Conservation (phyloP, 78 protist species). For the Cavenderia fasciculata region DNA sequence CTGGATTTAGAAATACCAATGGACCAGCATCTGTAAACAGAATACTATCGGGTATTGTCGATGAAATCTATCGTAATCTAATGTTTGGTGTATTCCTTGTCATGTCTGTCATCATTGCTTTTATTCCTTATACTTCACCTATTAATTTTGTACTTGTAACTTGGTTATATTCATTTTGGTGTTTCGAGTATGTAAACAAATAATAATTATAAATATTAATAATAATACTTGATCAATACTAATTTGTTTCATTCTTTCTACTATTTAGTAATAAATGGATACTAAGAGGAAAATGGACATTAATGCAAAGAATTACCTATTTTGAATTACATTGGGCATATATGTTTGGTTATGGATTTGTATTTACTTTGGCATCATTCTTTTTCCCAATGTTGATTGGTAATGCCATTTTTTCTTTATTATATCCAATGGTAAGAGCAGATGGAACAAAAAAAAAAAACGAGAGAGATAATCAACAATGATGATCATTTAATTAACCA, state of each 20-base stretch:
- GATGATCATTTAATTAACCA: background rate
- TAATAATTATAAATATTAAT: background rate
- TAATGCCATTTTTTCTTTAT: conserved; percentile 60
- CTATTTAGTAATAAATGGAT: conserved; percentile 69
- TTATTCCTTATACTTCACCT: conserved; percentile 42
- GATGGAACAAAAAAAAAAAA: too few species aligned
- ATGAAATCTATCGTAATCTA: conserved; percentile 62
- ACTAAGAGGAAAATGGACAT: conserved; percentile 63
- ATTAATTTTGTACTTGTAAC: conserved; percentile 42
- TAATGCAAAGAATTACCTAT: conserved; percentile 60
- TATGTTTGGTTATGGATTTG: conserved; percentile 75
- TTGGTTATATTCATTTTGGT: conserved; percentile 68
- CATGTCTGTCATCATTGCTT: conserved; percentile 46
- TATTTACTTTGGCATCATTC: conserved; percentile 61
- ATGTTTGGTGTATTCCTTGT: conserved; percentile 44
- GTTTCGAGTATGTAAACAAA: conserved; percentile 44
- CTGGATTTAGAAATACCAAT: conserved; percentile 19
- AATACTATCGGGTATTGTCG: conserved; percentile 22
- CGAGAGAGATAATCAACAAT: background rate
- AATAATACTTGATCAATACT: background rate
- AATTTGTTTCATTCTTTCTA: background rate
- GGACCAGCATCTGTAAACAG: conserved; percentile 16
- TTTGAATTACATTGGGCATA: conserved; percentile 79
- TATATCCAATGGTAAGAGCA: conserved; percentile 64
- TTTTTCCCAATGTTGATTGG: conserved; percentile 71